phyloP scores from a whole-genome alignment of 805 yeast genomes.

The Priceomyces melissophilus region DNA sequence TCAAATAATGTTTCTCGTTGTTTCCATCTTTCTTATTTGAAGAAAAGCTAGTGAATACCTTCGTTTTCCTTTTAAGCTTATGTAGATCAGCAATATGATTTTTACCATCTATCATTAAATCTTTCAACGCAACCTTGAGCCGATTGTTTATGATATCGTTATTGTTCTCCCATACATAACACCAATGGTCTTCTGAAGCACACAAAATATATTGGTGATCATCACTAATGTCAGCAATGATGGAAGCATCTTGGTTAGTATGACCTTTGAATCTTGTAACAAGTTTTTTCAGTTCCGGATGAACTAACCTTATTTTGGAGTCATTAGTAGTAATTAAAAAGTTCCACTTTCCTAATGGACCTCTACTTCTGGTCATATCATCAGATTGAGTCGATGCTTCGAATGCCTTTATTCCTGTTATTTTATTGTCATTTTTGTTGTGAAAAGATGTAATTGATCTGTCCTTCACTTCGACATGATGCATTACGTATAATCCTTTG shows the following conservation, averaged over 20 bases:
- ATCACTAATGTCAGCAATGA: constrained; percentile 61
- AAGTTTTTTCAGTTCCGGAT: constrained; percentile 49
- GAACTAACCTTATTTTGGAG: constrained; percentile 68
- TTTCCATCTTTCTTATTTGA: constrained; percentile 24
- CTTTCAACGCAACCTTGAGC: constrained; percentile 32
- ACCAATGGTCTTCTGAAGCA: constrained; percentile 85
- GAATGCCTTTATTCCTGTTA: constrained; percentile 70
- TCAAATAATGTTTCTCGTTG: constrained; percentile 16
- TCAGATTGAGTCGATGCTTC: constrained; percentile 6
- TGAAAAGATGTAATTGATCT: constrained; percentile 21
- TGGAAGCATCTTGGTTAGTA: constrained; percentile 67
- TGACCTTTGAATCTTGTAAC: constrained; percentile 73
- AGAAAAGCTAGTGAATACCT: constrained; percentile 26
- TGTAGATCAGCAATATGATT: constrained; percentile 29
- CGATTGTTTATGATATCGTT: constrained; percentile 39
- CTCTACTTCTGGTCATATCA: constrained; percentile 4
- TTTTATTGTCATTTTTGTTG: constrained; percentile 41
- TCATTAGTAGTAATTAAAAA: constrained; percentile 74
- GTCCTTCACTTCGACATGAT: constrained; percentile 30
- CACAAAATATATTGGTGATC: constrained; percentile 57
- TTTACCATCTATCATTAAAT: constrained; percentile 31
- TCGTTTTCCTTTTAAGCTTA: constrained; percentile 25
- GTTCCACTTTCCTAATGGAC: constrained; percentile 22
- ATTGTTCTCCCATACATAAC: constrained; percentile 71
- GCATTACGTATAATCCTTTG: constrained; percentile 49